Base-by-base conservation (phyloP, 2,329 filamentous ascomycete species). In the Neopestalotiopsis sp. region DNA sequence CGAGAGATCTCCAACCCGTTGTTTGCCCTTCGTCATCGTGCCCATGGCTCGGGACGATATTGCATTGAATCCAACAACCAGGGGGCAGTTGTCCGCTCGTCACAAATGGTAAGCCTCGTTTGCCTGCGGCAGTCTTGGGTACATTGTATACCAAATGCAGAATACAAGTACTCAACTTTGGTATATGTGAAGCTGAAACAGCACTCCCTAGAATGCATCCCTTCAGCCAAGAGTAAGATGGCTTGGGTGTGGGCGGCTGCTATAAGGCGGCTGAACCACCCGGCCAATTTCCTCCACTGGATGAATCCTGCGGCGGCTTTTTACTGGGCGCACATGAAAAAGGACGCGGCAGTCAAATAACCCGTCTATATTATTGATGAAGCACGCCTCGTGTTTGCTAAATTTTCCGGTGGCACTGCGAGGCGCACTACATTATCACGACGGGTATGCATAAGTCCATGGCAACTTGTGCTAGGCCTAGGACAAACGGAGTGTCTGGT, bases 21-120 rank as follows among this genome's bases (percentile, higher is more conserved):
- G n/a, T 67, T 60, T 28, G 65, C 24, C n/a, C 34, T 20, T 38
- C 40, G 40, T 34, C 10, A 40, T 24, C 34, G 24, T 34, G 20
- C 64, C 64, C 49, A 58, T 30, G 57, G 24, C 52, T 34, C 58
- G 57, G 66, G 57, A 63, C 34, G 38, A 58, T 63, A 56, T 61
- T 24, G 58, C 66, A 49, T 63, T 62, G 24, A 67, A 58, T 52
- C 57, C 61, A 67, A 63, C 40, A 17, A n/a, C 28, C 34, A 34
- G 62, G 66, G 58, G 40, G 45, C 45, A 52, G 45, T 20, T 9
- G 17, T 38, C 40, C 45, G 20, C 30, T 34, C 30, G 58, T 67
- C 20, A 45, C 64, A 58, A 32, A 28, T 66, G 57, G 59, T 34
- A 30, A 67, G 65, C 34, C 45, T 52, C 14, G 6, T 38, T 10